These are phyloP conservation scores for Trichoderma sp. DNA, from an alignment of 2,329 filamentous ascomycete species.

Conservation along the genomic window DNA sequence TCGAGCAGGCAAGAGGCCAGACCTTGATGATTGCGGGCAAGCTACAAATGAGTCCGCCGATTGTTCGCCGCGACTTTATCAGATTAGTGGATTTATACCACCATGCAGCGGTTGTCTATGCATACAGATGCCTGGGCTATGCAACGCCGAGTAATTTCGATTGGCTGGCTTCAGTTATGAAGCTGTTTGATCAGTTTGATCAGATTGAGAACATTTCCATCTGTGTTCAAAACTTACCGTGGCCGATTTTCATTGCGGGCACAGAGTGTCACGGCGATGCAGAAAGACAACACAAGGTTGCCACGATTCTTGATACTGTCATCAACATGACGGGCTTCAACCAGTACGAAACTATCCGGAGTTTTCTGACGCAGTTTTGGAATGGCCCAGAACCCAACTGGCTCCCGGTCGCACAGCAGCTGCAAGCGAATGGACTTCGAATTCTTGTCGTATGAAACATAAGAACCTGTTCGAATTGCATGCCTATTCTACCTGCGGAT, in stretches of 20 bases:
- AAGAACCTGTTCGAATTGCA: not conserved
- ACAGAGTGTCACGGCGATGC: slow-evolving; percentile 32
- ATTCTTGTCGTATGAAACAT: slow-evolving; percentile 29
- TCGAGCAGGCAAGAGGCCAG: slow-evolving; percentile 34
- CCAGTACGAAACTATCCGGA: slow-evolving; percentile 31
- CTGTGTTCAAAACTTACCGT: slow-evolving; percentile 36
- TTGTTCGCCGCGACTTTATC: slow-evolving; percentile 32
- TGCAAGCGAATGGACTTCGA: slow-evolving; percentile 31
- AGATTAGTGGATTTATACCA: slow-evolving; percentile 37
- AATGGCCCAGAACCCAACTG: slow-evolving; percentile 32
- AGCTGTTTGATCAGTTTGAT: slow-evolving; percentile 31
- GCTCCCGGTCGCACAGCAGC: slow-evolving; percentile 31
- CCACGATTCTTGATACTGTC: slow-evolving; percentile 27
- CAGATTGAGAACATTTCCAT: slow-evolving; percentile 31
- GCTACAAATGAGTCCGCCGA: slow-evolving; percentile 28
- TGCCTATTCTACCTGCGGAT: slow-evolving; percentile 32
- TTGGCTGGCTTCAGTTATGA: slow-evolving; percentile 26
- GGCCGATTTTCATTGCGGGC: slow-evolving; percentile 36
- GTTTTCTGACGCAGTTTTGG: slow-evolving; percentile 34
- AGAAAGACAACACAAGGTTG: slow-evolving; percentile 29
- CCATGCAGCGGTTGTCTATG: slow-evolving; percentile 34
- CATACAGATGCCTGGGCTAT: slow-evolving; percentile 33
- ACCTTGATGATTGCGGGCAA: slow-evolving; percentile 34
- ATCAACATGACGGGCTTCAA: slow-evolving; percentile 31
- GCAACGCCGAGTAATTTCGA: slow-evolving; percentile 25